A percentile compares a stretch with the other conserved stretches of the same genome.
phyloP scores from a whole-genome alignment of 208 protist species.

The Crithidia acanthocephali region DNA sequence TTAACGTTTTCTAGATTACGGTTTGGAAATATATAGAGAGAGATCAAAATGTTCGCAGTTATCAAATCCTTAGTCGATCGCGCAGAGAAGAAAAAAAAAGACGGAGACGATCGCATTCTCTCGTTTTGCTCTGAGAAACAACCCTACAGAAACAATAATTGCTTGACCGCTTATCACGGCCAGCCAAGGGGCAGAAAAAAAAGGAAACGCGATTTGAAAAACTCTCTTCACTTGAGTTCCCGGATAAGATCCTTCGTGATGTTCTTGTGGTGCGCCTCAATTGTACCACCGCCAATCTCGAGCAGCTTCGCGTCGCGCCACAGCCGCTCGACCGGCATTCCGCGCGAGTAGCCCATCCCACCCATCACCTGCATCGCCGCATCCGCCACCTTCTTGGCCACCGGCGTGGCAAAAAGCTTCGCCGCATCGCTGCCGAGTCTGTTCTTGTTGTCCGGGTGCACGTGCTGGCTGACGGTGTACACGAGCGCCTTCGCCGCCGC shows the following conservation, averaged over 20 bases:
- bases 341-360: slow-evolving; percentile 96
- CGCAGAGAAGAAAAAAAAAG: too few relatives aligned
- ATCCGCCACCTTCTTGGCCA: slow-evolving; percentile 94
- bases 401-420: slow-evolving; percentile 94
- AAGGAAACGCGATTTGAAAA: not conserved
- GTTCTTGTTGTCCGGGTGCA: slow-evolving; percentile 64
- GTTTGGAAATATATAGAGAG: too few relatives aligned
- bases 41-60: too few relatives aligned
- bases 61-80: too few relatives aligned
- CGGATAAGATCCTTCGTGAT: slow-evolving; percentile 75
- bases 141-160: too few relatives aligned
- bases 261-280: slow-evolving; percentile 88
- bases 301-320: slow-evolving; percentile 97
- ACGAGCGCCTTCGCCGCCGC: slow-evolving; percentile 89
- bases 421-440: slow-evolving; percentile 91
- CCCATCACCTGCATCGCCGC: slow-evolving; percentile 95
- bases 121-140: too few relatives aligned
- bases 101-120: too few relatives aligned
- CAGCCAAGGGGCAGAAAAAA: not conserved
- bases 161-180: too few relatives aligned
- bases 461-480: slow-evolving; percentile 86
- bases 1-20: too few relatives aligned
- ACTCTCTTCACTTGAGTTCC: slow-evolving; percentile 7
- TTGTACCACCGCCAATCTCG: slow-evolving; percentile 89
- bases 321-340: slow-evolving; percentile 95